Conservation (phyloP, 345 rosid species). For the Excoecaria cochinchinensis region DNA sequence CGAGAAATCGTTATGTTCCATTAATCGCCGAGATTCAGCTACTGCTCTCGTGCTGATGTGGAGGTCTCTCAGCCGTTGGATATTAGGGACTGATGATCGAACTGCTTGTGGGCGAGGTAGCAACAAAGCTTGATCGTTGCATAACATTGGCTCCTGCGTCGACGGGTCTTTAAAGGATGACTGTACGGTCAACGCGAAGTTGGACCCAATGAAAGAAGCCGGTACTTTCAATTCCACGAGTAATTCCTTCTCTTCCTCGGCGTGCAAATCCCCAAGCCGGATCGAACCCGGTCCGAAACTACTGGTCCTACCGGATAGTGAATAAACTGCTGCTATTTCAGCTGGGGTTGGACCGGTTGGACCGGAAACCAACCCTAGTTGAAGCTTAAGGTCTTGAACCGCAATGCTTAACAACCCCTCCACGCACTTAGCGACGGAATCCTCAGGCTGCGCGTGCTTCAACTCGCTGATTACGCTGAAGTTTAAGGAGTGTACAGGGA, state of each 20-base stretch:
- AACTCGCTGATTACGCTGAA: constrained; percentile 41
- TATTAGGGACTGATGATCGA: constrained; percentile 41
- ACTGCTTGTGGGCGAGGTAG: constrained; percentile 53
- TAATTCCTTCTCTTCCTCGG: constrained; percentile 68
- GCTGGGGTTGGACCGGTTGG: constrained; percentile 66
- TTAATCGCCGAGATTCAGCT: constrained; percentile 68
- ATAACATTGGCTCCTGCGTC: constrained; percentile 41
- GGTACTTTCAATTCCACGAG: constrained; percentile 66
- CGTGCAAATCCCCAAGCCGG: constrained; percentile 69
- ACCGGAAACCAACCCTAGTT: constrained; percentile 60
- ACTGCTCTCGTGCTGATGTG: constrained; percentile 73
- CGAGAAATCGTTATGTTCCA: constrained; percentile 48
- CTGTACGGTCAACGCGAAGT: constrained; percentile 61
- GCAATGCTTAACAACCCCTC: constrained; percentile 46
- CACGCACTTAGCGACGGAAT: constrained; percentile 43
- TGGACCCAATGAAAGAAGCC: constrained; percentile 45
- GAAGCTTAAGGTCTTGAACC: constrained; percentile 63
- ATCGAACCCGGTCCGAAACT: constrained; percentile 50
- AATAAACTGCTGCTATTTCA: constrained; percentile 60
- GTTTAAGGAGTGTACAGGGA: constrained; percentile 60
- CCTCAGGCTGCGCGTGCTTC: constrained; percentile 38
- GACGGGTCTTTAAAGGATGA: constrained; percentile 56
- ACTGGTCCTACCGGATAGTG: constrained; percentile 47
- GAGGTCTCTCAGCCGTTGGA: constrained; percentile 64
- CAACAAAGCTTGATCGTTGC: constrained; percentile 46